Evolutionary conservation across 345 rosid genomes (phyloP), one percentile per base, ranked within the genome.

Genomic region (Citrus trifoliata): DNA sequence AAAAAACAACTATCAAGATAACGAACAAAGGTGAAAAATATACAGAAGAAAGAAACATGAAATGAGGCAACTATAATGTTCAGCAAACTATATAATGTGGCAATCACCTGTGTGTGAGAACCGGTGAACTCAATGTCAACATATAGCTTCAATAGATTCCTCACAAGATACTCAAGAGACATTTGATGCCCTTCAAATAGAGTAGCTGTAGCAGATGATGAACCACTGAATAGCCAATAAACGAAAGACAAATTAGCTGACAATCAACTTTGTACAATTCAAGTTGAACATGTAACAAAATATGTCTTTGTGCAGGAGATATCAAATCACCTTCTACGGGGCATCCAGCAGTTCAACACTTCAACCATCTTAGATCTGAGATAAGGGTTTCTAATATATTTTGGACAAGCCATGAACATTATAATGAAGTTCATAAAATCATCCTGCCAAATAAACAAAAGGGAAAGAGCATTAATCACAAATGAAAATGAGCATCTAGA

Each of bases 121-220:
- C 99, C 98, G 7, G 98, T 97, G 91, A 97, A 94, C 90, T 97
- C 99, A 75, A 97, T 97, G 83, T 97, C 99, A 82, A 97, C 99
- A 91, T 97, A 97, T 61, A 94, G 89, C 92, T 94, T 94, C 88
- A 97, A 89, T 78, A 97, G 95, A 79, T 97, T 97, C 88, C 98
- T 90, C 79, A 97, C 98, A 83, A 97, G 98, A 87, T 92, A 93
- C 81, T 94, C 90, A 32, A 94, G 93, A 38, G 99, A 90, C 83
- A 97, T 79, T 81, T 87, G 98, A 83, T 97, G 98, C 76, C 98
- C 99, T 79, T 97, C 99, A 70, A 97, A 97, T 33, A 97, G 88
- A 81, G 93, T 80, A 27, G 93, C 84, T 55, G 96, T 92, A 71
- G 89, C 91, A 84, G 98, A 87, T 79, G 97, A 92, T 77, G 97